Conservation (phyloP, 2,329 filamentous ascomycete genomes). For the Clarireedia homoeocarpa region DNA sequence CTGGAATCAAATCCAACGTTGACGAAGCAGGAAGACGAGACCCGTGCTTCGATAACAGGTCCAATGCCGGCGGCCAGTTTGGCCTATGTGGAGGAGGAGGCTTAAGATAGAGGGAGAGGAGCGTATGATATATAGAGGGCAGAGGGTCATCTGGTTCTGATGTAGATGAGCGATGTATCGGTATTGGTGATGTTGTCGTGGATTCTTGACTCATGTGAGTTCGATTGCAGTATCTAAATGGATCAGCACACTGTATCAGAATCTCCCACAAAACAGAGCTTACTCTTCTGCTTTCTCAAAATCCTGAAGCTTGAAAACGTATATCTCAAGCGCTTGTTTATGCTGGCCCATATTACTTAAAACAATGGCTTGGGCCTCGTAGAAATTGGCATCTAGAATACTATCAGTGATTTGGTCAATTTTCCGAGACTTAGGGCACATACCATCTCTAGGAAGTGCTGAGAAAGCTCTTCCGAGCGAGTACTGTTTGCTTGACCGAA, state of each 20-base stretch:
- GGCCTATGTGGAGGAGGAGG: conserved; percentile 66
- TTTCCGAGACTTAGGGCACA: conserved; percentile 24
- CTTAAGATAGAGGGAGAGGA: conserved; percentile 81
- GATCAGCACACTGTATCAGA: conserved; percentile 13
- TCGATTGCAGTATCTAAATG: conserved; percentile 73
- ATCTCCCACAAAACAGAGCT: conserved; percentile 27
- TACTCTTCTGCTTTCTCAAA: conserved; percentile 89
- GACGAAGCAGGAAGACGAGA: conserved; percentile 82
- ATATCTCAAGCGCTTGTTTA: conserved; percentile 92
- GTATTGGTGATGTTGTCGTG: conserved; percentile 28
- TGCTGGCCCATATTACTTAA: conserved; percentile 93
- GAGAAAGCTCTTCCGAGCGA: conserved; percentile 70
- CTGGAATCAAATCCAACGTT: conserved; percentile 78
- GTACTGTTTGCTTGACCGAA: conserved; percentile 72
- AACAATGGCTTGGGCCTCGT: conserved; percentile 82
- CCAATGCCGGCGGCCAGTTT: conserved; percentile 71
- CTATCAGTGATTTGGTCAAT: conserved; percentile 9
- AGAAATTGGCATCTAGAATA: conserved; percentile 67
- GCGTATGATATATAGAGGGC: conserved; percentile 82
- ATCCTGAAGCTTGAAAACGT: conserved; percentile 88
- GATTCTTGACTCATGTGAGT: conserved; percentile 58
- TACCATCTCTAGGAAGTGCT: conserved; percentile 73
- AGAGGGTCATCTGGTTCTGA: conserved; percentile 44
- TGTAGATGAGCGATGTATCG: conserved; percentile 32
- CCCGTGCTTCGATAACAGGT: conserved; percentile 85